These are phyloP conservation scores for Aspergillaceae sp. DNA, from an alignment of 2,329 filamentous ascomycete species.

Conservation along the genomic window DNA sequence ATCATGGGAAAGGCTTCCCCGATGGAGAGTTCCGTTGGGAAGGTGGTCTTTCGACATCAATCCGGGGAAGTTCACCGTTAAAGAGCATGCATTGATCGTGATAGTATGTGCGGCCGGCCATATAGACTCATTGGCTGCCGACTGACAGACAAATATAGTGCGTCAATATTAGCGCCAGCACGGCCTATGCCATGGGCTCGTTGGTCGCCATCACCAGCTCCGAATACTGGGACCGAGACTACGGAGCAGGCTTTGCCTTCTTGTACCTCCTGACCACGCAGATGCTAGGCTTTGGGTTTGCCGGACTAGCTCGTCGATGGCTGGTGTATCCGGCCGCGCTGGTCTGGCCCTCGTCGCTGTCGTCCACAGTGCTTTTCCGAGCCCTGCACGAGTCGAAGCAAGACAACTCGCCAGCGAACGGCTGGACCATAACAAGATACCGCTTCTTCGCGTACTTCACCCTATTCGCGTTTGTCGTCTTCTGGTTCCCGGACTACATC, in stretches of 20 bases:
- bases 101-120: constrained; percentile 6
- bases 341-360: constrained; percentile 14
- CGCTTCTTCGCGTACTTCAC: constrained; percentile 13
- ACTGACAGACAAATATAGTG: constrained; percentile 7
- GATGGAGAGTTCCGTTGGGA: constrained; percentile 15
- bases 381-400: constrained; percentile 12
- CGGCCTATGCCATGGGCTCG: constrained; percentile 18
- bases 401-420: constrained; percentile 9
- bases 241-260: constrained; percentile 24
- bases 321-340: constrained; percentile 14
- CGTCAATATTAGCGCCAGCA: constrained; percentile 23
- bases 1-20: constrained; percentile 16
- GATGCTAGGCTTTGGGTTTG: constrained; percentile 22
- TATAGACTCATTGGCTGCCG: no score
- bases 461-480: constrained; percentile 19
- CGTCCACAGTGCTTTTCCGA: constrained; percentile 13
- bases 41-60: constrained; percentile 14
- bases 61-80: constrained; percentile 14
- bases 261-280: constrained; percentile 25
- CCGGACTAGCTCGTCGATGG: constrained; percentile 14
- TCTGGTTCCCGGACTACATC: constrained; percentile 45
- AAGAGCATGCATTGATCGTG: constrained; percentile 17
- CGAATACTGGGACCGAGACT: constrained; percentile 27
- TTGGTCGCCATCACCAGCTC: constrained; percentile 27
- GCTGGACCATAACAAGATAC: constrained; percentile 13